These are phyloP conservation scores for Nannizziopsis barbatae DNA, from an alignment of 2,329 filamentous ascomycete species.

Conservation along the genomic window DNA sequence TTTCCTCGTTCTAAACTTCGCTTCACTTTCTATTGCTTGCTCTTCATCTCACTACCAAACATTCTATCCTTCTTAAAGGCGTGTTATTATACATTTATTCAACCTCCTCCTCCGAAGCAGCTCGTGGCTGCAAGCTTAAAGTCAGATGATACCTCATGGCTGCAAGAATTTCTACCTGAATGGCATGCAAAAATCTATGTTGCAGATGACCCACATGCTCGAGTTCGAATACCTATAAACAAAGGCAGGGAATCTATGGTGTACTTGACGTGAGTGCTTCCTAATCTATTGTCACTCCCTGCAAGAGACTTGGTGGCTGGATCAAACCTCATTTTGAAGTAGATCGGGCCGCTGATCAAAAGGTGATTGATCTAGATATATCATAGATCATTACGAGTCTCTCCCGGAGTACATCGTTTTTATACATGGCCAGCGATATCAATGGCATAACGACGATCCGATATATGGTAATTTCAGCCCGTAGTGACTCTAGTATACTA, in stretches of 20 bases:
- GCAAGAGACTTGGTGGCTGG: not conserved
- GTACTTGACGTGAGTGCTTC: conserved; percentile 30
- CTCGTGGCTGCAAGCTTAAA: conserved; percentile 33
- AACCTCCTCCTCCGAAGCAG: conserved; percentile 5
- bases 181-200: conserved; percentile 48
- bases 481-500: not conserved
- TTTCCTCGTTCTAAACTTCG: no score
- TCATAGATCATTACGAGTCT: conserved; percentile 34
- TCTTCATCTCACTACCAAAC: no score
- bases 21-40: no score
- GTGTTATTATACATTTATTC: no score
- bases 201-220: conserved; percentile 40
- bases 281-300: not conserved
- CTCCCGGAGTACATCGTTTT: conserved; percentile 35
- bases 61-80: no score
- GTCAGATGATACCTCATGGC: conserved; percentile 32
- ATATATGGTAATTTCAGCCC: conserved; percentile 31
- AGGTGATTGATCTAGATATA: conserved; percentile 25
- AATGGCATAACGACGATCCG: conserved; percentile 44
- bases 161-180: conserved; percentile 30
- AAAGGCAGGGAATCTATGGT: conserved; percentile 37
- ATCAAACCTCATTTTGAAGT: not conserved
- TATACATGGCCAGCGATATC: conserved; percentile 33
- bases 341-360: not conserved
- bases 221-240: conserved; percentile 39